These are phyloP conservation scores for Magnaporthiopsis incrustans DNA, from an alignment of 2,329 filamentous ascomycete genomes.

Conservation along the genomic window DNA sequence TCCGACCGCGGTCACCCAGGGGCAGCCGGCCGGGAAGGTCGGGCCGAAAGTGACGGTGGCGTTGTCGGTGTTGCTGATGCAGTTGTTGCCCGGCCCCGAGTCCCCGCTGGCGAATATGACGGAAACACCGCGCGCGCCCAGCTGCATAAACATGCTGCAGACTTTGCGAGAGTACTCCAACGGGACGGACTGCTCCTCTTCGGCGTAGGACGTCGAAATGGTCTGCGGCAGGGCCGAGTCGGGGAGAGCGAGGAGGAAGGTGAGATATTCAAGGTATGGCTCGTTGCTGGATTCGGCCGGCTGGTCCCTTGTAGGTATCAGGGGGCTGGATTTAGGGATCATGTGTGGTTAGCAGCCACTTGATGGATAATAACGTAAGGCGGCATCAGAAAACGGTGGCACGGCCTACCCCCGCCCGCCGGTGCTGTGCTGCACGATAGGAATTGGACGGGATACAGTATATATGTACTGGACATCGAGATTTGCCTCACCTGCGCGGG, in stretches of 20 bases:
- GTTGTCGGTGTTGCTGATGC: slow-evolving; percentile 44
- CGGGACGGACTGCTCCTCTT: slow-evolving; percentile 58
- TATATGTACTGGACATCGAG: slow-evolving; percentile 56
- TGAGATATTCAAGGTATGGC: slow-evolving; percentile 57
- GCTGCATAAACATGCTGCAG: slow-evolving; percentile 56
- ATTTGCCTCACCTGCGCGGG: slow-evolving; percentile 44
- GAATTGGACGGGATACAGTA: slow-evolving; percentile 44
- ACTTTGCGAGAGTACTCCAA: slow-evolving; percentile 51
- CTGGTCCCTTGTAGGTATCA: slow-evolving; percentile 42
- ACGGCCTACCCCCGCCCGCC: too few relatives aligned
- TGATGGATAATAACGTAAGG: too few relatives aligned
- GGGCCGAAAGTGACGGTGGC: slow-evolving; percentile 27
- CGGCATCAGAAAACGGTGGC: too few relatives aligned
- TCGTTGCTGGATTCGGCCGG: slow-evolving; percentile 56
- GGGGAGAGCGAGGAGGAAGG: slow-evolving; percentile 45
- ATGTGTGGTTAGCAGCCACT: slow-evolving; percentile 33
- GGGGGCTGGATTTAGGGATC: slow-evolving; percentile 32
- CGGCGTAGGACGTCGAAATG: slow-evolving; percentile 58
- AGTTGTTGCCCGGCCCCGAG: slow-evolving; percentile 56
- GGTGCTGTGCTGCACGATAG: slow-evolving; percentile 12
- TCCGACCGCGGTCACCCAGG: slow-evolving; percentile 44
- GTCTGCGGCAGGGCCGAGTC: slow-evolving; percentile 48
- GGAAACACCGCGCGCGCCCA: slow-evolving; percentile 59
- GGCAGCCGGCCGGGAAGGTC: slow-evolving; percentile 27
- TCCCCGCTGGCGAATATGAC: slow-evolving; percentile 53